Evolutionary conservation across 805 yeast genomes (phyloP), one percentile per base, ranked within the genome.

Genomic region (Phaffomyces antillensis): DNA sequence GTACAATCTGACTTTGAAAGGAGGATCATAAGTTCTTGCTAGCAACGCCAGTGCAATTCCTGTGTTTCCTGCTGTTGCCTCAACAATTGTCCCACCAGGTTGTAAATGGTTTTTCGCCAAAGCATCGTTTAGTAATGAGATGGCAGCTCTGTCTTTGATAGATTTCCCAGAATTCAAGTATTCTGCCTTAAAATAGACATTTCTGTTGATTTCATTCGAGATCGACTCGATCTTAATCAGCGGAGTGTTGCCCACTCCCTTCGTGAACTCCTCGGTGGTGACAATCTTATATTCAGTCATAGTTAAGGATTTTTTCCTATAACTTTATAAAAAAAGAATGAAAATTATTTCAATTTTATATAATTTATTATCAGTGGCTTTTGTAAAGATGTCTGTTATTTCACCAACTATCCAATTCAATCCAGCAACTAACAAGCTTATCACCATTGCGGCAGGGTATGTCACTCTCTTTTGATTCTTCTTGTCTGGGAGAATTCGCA

Each of bases 61-160:
- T 0, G 95, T 86, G 5, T 93, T 86, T 0, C 95, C 95, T 4
- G 87, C 79, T 1, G 95, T 86, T 10, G 95, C 95, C 63, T 86
- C 95, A 55, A 74, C 83, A 1, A 86, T 76, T 15, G 78, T 66
- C 49, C 86, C 90, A 1, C 81, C 84, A 0, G 86, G 85, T 5
- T 63, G 62, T 20, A 86, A 59, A 4, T 63, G 55, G 1, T 85
- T 86, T 35, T 58, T 50, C 7, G 48, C 42, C 52, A 85, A 85
- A 42, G 81, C 83, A 31, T 73, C 75, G 41, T 77, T 65, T 11
- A 86, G 76, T 35, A 86, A 76, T 1, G 87, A 81, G 16, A 79
- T 63, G 0, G 93, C 93, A 25, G 86, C 87, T 35, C 95, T 66
- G 56, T 86, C 95, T 54, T 86, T 86, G 34, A 95, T 89, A 30